phyloP scores from a whole-genome alignment of 1,139 yeast genomes.

The Geotrichum reessii region DNA sequence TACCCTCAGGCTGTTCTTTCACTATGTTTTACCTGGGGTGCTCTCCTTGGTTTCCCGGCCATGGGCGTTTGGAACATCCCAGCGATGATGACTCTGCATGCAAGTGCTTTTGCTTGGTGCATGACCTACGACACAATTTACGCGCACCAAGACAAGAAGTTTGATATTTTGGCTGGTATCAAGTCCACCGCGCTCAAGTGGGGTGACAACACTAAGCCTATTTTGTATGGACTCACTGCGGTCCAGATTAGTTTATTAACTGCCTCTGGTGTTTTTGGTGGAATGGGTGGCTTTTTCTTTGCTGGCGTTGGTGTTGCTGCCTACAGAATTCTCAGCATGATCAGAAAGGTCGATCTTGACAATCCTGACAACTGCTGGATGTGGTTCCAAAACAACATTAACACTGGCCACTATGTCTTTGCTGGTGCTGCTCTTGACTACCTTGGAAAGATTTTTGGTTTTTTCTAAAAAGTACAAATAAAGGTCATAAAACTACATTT shows the following conservation, averaged over 20 bases:
- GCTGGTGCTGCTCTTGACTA: conserved; percentile 75
- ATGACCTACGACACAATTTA: conserved; percentile 93
- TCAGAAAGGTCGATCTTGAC: conserved; percentile 67
- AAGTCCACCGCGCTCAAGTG: conserved; percentile 93
- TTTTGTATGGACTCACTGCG: conserved; percentile 55
- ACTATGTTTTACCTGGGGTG: conserved; percentile 92
- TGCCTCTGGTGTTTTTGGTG: conserved; percentile 71
- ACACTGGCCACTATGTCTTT: conserved; percentile 74
- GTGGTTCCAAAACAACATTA: conserved; percentile 69
- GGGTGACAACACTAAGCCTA: conserved; percentile 72
- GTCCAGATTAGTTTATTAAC: conserved; percentile 63
- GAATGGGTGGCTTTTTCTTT: conserved; percentile 80
- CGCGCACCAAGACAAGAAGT: conserved; percentile 93
- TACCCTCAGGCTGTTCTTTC: conserved; percentile 86
- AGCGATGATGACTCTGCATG: conserved; percentile 72
- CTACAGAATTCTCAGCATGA: conserved; percentile 60
- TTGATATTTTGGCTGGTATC: conserved; percentile 83
- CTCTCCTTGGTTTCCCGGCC: conserved; percentile 90
- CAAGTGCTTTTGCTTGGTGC: conserved; percentile 83
- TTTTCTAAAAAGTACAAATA: neutral
- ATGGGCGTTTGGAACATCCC: conserved; percentile 72
- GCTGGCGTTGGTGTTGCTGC: conserved; percentile 64
- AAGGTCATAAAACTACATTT: neutral
- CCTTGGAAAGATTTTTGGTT: conserved; percentile 16
- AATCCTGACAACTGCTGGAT: conserved; percentile 78